phyloP scores from a whole-genome alignment of 2,329 filamentous ascomycete species.

The Ceratocystis lukuohia region DNA sequence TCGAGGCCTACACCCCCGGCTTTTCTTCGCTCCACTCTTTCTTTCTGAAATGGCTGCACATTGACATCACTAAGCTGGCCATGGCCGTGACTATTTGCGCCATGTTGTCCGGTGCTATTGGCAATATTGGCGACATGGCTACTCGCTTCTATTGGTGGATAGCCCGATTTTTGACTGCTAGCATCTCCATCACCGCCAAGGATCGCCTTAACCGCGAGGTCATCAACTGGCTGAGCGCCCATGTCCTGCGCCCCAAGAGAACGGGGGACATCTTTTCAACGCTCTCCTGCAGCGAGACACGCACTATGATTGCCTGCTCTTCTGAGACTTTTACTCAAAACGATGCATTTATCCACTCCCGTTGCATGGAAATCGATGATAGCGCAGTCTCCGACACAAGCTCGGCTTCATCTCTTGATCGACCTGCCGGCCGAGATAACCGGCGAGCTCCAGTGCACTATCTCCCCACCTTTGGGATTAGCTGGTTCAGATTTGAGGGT shows the following conservation, averaged over 20 bases:
- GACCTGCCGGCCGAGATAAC: conserved; percentile 23
- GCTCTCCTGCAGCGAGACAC: conserved; percentile 19
- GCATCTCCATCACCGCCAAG: conserved; percentile 28
- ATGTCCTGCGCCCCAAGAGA: conserved; percentile 24
- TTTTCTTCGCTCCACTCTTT: conserved; percentile 21
- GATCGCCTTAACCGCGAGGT: conserved; percentile 30
- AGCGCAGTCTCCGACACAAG: neutral
- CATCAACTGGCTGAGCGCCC: conserved; percentile 29
- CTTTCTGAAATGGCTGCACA: conserved; percentile 26
- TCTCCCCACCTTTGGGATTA: conserved; percentile 29
- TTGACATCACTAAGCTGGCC: conserved; percentile 27
- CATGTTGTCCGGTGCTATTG: conserved; percentile 25
- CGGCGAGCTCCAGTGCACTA: conserved; percentile 29
- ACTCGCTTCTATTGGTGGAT: conserved; percentile 28
- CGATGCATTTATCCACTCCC: conserved; percentile 26
- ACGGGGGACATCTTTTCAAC: conserved; percentile 19
- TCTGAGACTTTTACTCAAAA: conserved; percentile 24
- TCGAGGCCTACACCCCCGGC: conserved; percentile 13
- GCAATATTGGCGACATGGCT: conserved; percentile 24
- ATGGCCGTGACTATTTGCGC: conserved; percentile 27
- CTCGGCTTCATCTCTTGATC: neutral
- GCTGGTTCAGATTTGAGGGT: conserved; percentile 27
- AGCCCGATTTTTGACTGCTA: conserved; percentile 28
- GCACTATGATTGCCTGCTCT: conserved; percentile 28
- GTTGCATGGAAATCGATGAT: conserved; percentile 25